Base-by-base conservation (phyloP, 345 rosid genomes). In the Arabidopsis suecica region DNA sequence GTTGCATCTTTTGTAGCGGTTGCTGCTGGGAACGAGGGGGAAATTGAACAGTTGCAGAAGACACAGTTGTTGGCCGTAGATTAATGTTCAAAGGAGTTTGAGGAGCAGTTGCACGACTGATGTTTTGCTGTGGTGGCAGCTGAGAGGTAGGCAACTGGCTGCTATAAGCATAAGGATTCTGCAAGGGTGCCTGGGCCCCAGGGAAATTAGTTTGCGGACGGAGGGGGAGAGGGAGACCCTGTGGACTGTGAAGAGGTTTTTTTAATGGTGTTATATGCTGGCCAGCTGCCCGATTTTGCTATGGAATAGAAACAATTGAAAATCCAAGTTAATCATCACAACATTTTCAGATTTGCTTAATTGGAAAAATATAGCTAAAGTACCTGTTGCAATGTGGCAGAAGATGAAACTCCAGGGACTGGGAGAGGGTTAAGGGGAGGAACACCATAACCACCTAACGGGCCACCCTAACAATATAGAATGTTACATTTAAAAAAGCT, bases 181-280 rank as follows among this genome's bases (percentile, higher is more conserved):
- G 93, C 14, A 85, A 61, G 55, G 88, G 77, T 38, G 68, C 58
- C 56, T 87, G 89, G 62, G 77, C 76, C 48, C 83, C 64, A 51
- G 77, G 53, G 49, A 45, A 67, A 67, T 78, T 85, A 57, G 84
- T 77, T 36, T 86, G 87, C 50, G 72, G 80, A 72, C 84, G 87
- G 71, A 84, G 76, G 38, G 85, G 80, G 45, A 80, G 49, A 71
- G 85, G 80, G 45, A 80, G 49, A 71, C 72, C 59, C 78, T 85
- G 96, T 75, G 96, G 91, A 18, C 91, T 85, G 44, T 75, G 88
- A 68, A 77, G 75, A 74, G 89, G 76, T 78, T 85, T 95, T 74
- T 87, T 89, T 51, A 81, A 62, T 9, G 91, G 87, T 71, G 97
- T 83, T 77, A 87, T 81, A 65, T 90, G 91, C 78, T 86, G 91